Evolutionary conservation across 371 early-diverging fungal species (phyloP), one percentile per base, ranked within the genome.

Genomic region (Chytridium lagenaria): DNA sequence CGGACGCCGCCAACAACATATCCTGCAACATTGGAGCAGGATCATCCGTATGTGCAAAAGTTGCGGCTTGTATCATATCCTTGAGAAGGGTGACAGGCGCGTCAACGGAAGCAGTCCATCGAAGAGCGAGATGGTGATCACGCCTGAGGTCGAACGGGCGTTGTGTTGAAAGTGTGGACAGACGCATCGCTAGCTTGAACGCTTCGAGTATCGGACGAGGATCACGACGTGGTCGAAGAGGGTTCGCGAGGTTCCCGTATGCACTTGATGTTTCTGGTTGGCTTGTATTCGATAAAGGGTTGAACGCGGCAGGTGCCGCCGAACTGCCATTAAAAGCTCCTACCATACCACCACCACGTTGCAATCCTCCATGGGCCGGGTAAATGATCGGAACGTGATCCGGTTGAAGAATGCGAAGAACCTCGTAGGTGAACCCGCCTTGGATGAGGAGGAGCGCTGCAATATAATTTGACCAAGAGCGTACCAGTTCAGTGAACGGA

Each of bases 371-470:
- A 12, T 44, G 44, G 44, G 7, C 19, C 44, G 44, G 12, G 19
- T 7, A 7, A 44, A 12, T 44, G 7, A 12, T 19, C 7, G 19
- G 19, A 44, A 55, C 30, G 26, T 55, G 26, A 26, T 55, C 55
- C 5, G 55, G 55, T 16, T 55, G 26, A 28, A 55, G 23, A 28
- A 55, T 55, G 16, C 55, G 10, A 5, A 55, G 55, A 26, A 55
- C 55, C 30, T 55, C 55, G 26, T 15, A 55, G 16, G 55, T 55
- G 55, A 55, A 5, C 10, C 55, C 55, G 26, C 55, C 55, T 55
- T 55, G 55, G 26, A 55, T 16, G 16, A 55, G 55, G 16, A 55
- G 55, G 16, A 55, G 26, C 23, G 55, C 55, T 10, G 55, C 26
- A 26, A 55, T 10, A 28, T 55, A 55, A 55, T 10, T 7, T 10